Base-by-base conservation (phyloP, 441 rosid species). In the Francoa sonchifolia region DNA sequence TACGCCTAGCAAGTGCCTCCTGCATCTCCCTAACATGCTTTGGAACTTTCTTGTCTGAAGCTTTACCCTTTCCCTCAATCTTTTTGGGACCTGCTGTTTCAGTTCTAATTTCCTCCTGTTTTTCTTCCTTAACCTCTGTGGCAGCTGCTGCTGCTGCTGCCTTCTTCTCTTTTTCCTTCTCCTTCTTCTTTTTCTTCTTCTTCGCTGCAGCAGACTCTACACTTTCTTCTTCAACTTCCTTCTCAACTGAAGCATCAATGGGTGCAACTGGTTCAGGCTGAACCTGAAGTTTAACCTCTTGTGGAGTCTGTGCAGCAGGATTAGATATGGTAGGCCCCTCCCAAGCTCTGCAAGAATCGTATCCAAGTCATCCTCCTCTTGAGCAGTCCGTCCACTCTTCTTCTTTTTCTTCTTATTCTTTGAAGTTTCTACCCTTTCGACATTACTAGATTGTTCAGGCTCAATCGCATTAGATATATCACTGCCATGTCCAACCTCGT, bases 11-110 rank as follows among this genome's bases (percentile, higher is more conserved):
- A 55, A 90, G 71, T 30, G 76, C 81, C 65, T 90, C 99, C 66
- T 86, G 96, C 94, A 74, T 90, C 77, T 86, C 95, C 59, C 95
- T 78, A 27, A 90, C 95, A 67, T 78, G 94, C 67, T 83, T 90
- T 5, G 99, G 82, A 50, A 86, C 10, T 65, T 78, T 90, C 72
- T 88, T 88, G 31, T 84, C 97, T 4, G 79, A 67, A 47, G 72
- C 79, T 73, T 82, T 86, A 61, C 79, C 55, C 65, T 82, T 89
- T 26, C 72, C 69, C 54, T 77, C 96, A 57, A 44, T 65, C 67
- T 82, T 89, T 58, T 78, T 83, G 5, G 71, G 13, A 58, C 63
- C 76, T 11, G 20, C 48, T 21, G 62, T 32, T 52, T 73, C 90
- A 13, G 55, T 39, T 54, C 71, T 72, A 7, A 59, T 46, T 54